Evolutionary conservation across 2,329 filamentous ascomycete species (phyloP).

Genomic region (Cercospora citrullina): DNA sequence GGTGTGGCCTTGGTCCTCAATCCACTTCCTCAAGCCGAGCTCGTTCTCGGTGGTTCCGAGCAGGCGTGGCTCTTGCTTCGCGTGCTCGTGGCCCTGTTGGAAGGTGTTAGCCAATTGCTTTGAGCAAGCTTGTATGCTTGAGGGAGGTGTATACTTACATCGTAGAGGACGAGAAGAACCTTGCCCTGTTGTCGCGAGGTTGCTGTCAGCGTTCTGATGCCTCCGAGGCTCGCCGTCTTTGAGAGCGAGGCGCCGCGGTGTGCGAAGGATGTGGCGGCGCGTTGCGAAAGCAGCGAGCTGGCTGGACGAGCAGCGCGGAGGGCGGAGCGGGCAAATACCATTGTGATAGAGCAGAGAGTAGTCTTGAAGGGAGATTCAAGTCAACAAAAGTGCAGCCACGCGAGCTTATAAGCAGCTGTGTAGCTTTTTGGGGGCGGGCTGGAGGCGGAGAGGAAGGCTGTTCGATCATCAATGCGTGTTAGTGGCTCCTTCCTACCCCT

Average conservation of each 20-base stretch:
- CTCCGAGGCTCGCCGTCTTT: constrained; percentile 46
- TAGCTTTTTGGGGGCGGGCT: constrained; percentile 10
- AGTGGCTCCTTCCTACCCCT: constrained; percentile 13
- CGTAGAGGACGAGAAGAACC: constrained; percentile 91
- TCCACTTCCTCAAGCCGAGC: constrained; percentile 94
- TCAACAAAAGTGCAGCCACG: not conserved
- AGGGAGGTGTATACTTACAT: constrained; percentile 56
- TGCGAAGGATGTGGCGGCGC: constrained; percentile 42
- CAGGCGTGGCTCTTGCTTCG: constrained; percentile 81
- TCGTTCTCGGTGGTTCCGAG: constrained; percentile 98
- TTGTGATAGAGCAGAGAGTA: constrained; percentile 42
- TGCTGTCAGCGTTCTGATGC: constrained; percentile 63
- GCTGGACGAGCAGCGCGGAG: constrained; percentile 59
- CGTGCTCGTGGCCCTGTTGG: constrained; percentile 71
- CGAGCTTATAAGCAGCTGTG: constrained; percentile 17
- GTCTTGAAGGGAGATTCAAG: constrained; percentile 1
- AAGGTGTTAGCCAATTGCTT: constrained; percentile 6
- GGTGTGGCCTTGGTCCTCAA: constrained; percentile 95
- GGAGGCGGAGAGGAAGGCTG: constrained; percentile 16
- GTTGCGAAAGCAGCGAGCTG: constrained; percentile 48
- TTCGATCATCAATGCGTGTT: constrained; percentile 17
- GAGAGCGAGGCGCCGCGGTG: constrained; percentile 44
- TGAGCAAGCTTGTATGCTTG: not conserved
- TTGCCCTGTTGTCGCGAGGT: constrained; percentile 80
- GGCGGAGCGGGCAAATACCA: constrained; percentile 64